Percentiles rank a stretch among this genome's conserved stretches.
Conservation (phyloP, 108 stramenopile species). For the Skeletonema tropicum region DNA sequence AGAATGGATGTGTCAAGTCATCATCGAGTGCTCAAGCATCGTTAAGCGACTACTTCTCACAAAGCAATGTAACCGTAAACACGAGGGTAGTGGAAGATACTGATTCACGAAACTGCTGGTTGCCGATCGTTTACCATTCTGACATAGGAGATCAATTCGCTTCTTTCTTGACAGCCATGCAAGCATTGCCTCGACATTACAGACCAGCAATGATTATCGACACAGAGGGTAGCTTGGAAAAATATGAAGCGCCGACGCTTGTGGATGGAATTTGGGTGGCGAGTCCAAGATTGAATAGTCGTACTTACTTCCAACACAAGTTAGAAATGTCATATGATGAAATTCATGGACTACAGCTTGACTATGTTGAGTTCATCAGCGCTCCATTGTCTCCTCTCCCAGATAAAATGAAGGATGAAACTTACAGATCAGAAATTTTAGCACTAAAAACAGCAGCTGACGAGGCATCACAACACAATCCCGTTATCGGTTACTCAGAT, state of each 20-base stretch:
- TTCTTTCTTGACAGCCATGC: neutral
- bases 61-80: neutral
- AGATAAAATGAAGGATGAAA: conserved; percentile 43
- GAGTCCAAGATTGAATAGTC: neutral
- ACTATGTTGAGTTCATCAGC: conserved; percentile 16
- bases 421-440: conserved; percentile 22
- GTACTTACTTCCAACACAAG: conserved; percentile 13
- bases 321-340: neutral
- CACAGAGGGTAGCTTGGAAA: neutral
- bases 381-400: conserved; percentile 21
- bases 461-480: conserved; percentile 47
- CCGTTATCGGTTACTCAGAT: conserved; percentile 35
- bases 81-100: neutral
- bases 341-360: neutral
- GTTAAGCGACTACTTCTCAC: neutral
- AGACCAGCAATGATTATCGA: conserved; percentile 4
- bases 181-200: neutral
- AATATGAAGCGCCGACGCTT: conserved; percentile 3
- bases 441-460: conserved; percentile 36
- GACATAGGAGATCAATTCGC: neutral
- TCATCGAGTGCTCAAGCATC: neutral
- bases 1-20: conserved; percentile 19
- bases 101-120: neutral
- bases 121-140: conserved; percentile 3
- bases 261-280: conserved; percentile 15